Base-by-base conservation (phyloP, 2,329 filamentous ascomycete species). In the Coniochaeta sp. region DNA sequence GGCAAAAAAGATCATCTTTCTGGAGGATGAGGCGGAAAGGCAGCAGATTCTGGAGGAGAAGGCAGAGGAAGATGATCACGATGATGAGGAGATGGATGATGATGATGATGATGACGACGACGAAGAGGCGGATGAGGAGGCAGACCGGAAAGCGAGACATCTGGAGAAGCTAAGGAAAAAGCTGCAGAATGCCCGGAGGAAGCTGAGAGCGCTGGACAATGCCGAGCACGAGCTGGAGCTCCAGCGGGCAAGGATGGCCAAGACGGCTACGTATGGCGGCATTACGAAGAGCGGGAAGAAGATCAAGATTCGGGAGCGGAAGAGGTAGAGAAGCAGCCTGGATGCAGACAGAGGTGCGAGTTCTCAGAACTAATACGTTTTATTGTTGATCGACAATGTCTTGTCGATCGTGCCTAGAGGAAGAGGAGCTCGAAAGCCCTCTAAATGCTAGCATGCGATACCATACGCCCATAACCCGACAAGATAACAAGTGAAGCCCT, bases 161-260 rank as follows among this genome's bases (percentile, higher is more conserved):
- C 73, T 76, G 34, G 77, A 77, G 24, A 79, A 78, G 62, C 71
- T 87, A 59, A 73, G 74, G 44, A 70, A 75, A 44, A 80, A 80
- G 63, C 73, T 87, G 22, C 76, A 77, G 58, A 73, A 70, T 22
- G 79, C 82, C 6, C 78, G 76, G 64, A 79, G 81, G 72, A 82
- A 85, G 71, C 74, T 86, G 63, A 77, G 77, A 67, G 75, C 76
- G 1, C 72, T 88, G 31, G 74, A 78, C n/a, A 74, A 79, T 24
- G 81, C 84, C 26, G 85, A 88, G 71, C 72, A 77, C 43, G 74
- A 80, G 65, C 75, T 88, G 28, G 84, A 85, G 63, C 62, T 84
- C 59, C 83, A 87, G 71, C 77, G 81, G 62, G 81, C 83, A 19
- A 83, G 81, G 70, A 88, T 87, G 84, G 83, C 83, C 38, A 88